Evolutionary conservation across 139 green algal species (phyloP).

Genomic region (Marvania coccoides): DNA sequence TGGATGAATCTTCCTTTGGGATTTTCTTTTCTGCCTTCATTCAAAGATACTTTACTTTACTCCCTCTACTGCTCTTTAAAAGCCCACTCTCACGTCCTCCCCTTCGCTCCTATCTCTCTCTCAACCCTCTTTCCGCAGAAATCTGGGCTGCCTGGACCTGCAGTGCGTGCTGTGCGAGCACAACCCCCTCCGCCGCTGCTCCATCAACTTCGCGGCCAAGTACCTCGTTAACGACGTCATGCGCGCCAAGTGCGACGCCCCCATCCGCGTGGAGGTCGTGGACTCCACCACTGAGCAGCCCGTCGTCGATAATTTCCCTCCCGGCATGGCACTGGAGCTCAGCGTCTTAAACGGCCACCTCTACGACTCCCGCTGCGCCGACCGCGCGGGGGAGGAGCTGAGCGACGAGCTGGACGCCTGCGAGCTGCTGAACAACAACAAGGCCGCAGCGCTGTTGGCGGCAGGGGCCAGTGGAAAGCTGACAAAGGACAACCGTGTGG

Average conservation of each 20-base stretch:
- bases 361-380: constrained; percentile 68
- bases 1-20: too few relatives aligned
- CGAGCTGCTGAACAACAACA: constrained; percentile 72
- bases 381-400: constrained; percentile 38
- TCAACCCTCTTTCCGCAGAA: constrained; percentile 42
- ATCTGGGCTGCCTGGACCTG: constrained; percentile 72
- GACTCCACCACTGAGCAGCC: constrained; percentile 58
- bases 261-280: constrained; percentile 79
- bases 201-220: constrained; percentile 63
- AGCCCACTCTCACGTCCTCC: too few relatives aligned
- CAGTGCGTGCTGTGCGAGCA: constrained; percentile 83
- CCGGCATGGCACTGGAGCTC: constrained; percentile 64
- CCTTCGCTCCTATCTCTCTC: background rate
- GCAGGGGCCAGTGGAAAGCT: constrained; percentile 10
- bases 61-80: too few relatives aligned
- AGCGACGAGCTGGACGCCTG: constrained; percentile 62
- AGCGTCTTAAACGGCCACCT: constrained; percentile 72
- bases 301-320: constrained; percentile 55
- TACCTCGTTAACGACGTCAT: constrained; percentile 84
- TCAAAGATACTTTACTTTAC: too few relatives aligned
- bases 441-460: constrained; percentile 32
- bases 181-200: constrained; percentile 74
- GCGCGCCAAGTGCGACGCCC: constrained; percentile 59
- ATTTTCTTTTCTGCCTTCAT: too few relatives aligned
- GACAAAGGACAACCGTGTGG: constrained; percentile 11